Base-by-base conservation (phyloP, 179 eudicot genomes). In the Carnegiea gigantea region DNA sequence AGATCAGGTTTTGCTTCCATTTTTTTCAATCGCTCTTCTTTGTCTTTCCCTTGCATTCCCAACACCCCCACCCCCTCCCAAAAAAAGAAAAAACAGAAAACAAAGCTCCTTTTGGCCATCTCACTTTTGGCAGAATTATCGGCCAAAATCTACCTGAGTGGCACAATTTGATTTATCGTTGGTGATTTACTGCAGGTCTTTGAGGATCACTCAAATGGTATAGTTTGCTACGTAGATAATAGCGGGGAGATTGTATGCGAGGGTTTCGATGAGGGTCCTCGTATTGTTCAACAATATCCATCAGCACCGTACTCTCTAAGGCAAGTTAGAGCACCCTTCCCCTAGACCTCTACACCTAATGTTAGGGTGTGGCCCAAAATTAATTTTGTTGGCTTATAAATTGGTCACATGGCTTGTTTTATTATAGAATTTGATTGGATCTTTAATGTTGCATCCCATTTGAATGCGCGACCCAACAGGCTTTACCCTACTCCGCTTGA, bases 241-340 rank as follows among this genome's bases (percentile, higher is more conserved):
- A 90, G 70, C 21, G 99, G 99, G 67, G 99, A 93, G 82, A 89
- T 94, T 46, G 82, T 89, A 54, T 95, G 99, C 80, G 99, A 95
- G 90, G 99, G 98, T 30, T 82, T 86, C 33, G 99, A 95, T 75
- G 99, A 95, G 82, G 99, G 99, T 46, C 99, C 99, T 87, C 93
- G 97, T 46, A 82, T 90, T 70, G 81, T 81, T 77, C 89, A 84
- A 8, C 87, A 82, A 65, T 64, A 70, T 78, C 82, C 91, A 74
- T 65, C 76, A 62, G 64, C 82, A 13, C 62, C 74, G 40, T 88
- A 77, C 81, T 84, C 79, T 57, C 30, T 82, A 62, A 90, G 94
- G 95, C 86, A 76, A n/a, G 60, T 84, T 48, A 49, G 13, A 53
- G 75, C 24, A 59, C 11, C 28, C 48, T 28, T 20, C 20, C 14